Percentiles rank a stretch among this genome's conserved stretches.
Evolutionary conservation across 1,284 basidiomycete genomes (phyloP).

Genomic region (Gymnopus androsaceus): DNA sequence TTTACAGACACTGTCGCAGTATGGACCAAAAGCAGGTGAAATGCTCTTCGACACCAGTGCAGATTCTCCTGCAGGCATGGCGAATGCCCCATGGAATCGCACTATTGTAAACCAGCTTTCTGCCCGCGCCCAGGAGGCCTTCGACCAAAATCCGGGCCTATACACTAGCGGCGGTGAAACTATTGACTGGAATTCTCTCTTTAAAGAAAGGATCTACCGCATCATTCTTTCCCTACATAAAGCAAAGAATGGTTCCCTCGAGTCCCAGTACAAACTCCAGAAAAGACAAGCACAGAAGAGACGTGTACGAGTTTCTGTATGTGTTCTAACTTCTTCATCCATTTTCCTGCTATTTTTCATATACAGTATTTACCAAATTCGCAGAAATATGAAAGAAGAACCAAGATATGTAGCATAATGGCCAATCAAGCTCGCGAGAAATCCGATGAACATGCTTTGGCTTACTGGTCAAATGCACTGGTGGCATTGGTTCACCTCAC

Average conservation of each 20-base stretch:
- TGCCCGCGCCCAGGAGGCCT: background rate
- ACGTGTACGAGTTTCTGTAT: background rate
- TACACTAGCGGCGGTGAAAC: background rate
- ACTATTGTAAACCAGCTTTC: background rate
- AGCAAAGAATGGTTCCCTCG: background rate
- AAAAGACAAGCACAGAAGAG: background rate
- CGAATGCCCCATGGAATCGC: conserved; percentile 2
- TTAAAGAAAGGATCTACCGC: background rate
- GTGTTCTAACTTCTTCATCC: background rate
- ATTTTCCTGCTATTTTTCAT: too few species aligned
- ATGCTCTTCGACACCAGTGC: conserved; percentile 1
- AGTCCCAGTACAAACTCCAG: background rate
- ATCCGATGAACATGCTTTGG: background rate
- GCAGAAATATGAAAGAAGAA: too few species aligned
- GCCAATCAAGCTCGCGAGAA: background rate
- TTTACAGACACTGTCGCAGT: too few species aligned
- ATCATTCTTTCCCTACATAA: background rate
- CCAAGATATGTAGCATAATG: too few species aligned
- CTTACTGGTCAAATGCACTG: background rate
- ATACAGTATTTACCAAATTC: too few species aligned
- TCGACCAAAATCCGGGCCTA: background rate
- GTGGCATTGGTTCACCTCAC: background rate
- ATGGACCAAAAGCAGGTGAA: too few species aligned
- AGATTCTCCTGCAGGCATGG: background rate
- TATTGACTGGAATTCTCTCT: background rate